These are phyloP conservation scores for Emydomyces testavorans DNA, from an alignment of 2,329 filamentous ascomycete genomes.

Conservation along the genomic window DNA sequence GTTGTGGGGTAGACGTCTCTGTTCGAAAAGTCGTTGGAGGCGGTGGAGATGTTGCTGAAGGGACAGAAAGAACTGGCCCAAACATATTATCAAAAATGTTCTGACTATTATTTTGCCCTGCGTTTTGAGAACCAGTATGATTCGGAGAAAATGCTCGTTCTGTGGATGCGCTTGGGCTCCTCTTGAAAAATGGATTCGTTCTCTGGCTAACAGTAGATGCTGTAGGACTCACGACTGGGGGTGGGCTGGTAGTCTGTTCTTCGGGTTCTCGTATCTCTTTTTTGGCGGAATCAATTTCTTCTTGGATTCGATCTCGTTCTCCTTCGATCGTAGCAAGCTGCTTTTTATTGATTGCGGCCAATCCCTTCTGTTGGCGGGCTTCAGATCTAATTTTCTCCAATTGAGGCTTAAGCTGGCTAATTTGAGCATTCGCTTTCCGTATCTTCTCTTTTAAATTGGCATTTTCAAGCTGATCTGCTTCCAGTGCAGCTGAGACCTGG, in stretches of 20 bases:
- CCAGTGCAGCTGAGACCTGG: slow-evolving; percentile 60
- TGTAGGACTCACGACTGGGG: slow-evolving; percentile 55
- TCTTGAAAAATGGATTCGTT: slow-evolving; percentile 92
- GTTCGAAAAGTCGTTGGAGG: slow-evolving; percentile 52
- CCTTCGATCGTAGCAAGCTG: slow-evolving; percentile 80
- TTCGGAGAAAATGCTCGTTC: slow-evolving; percentile 41
- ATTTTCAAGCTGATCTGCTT: slow-evolving; percentile 84
- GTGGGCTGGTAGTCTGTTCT: slow-evolving; percentile 34
- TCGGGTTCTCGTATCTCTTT: slow-evolving; percentile 51
- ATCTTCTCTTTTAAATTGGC: slow-evolving; percentile 76
- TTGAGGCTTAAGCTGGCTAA: slow-evolving; percentile 72
- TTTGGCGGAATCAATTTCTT: slow-evolving; percentile 58
- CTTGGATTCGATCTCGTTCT: slow-evolving; percentile 77
- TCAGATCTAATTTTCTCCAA: slow-evolving; percentile 89
- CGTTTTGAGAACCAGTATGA: slow-evolving; percentile 4
- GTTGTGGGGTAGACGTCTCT: slow-evolving; percentile 29
- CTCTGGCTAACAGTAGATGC: slow-evolving; percentile 51
- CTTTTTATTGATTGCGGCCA: slow-evolving; percentile 98
- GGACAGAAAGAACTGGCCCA: slow-evolving; percentile 53
- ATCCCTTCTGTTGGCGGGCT: slow-evolving; percentile 85
- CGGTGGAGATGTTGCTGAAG: slow-evolving; percentile 35
- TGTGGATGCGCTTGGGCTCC: slow-evolving; percentile 38
- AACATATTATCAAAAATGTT: slow-evolving; percentile 79
- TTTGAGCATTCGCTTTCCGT: slow-evolving; percentile 66
- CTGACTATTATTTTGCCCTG: slow-evolving; percentile 40